These are phyloP conservation scores for Stephanocyclus meneghinianus DNA, from an alignment of 352 stramenopile genomes.

Conservation along the genomic window DNA sequence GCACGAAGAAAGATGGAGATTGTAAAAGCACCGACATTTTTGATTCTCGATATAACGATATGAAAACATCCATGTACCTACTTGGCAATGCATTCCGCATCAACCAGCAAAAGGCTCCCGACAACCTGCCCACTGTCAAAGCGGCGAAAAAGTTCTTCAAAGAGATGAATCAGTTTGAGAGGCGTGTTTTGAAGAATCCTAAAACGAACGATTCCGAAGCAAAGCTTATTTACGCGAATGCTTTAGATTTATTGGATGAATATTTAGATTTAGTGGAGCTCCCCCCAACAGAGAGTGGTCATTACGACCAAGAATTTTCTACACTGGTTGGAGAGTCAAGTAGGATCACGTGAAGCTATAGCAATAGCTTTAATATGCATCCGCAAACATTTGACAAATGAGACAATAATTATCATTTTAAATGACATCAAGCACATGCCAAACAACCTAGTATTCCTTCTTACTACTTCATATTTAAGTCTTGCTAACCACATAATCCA, in stretches of 20 bases:
- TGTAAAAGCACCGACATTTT: slow-evolving; percentile 70
- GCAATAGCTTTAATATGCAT: not conserved
- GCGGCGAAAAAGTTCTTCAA: slow-evolving; percentile 82
- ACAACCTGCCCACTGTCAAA: slow-evolving; percentile 78
- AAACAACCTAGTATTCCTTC: no score
- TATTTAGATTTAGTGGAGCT: slow-evolving; percentile 83
- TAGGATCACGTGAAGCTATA: slow-evolving; percentile 66
- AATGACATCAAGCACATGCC: no score
- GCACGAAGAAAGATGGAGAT: slow-evolving; percentile 78
- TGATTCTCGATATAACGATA: slow-evolving; percentile 81
- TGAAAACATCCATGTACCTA: slow-evolving; percentile 82
- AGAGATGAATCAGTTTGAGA: slow-evolving; percentile 76
- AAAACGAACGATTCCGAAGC: slow-evolving; percentile 51
- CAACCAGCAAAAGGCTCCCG: slow-evolving; percentile 80
- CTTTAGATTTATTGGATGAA: slow-evolving; percentile 71
- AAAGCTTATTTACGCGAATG: slow-evolving; percentile 53
- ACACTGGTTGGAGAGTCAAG: slow-evolving; percentile 67
- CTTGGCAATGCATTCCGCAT: slow-evolving; percentile 73
- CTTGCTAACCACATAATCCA: no score
- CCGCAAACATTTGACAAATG: not conserved
- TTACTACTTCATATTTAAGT: no score
- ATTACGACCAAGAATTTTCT: slow-evolving; percentile 80
- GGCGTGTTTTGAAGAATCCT: slow-evolving; percentile 50
- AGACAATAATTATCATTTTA: not conserved
- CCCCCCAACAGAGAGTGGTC: slow-evolving; percentile 72